Base-by-base conservation (phyloP, 768 basidiomycete species). In the Pleurotus tuoliensis region DNA sequence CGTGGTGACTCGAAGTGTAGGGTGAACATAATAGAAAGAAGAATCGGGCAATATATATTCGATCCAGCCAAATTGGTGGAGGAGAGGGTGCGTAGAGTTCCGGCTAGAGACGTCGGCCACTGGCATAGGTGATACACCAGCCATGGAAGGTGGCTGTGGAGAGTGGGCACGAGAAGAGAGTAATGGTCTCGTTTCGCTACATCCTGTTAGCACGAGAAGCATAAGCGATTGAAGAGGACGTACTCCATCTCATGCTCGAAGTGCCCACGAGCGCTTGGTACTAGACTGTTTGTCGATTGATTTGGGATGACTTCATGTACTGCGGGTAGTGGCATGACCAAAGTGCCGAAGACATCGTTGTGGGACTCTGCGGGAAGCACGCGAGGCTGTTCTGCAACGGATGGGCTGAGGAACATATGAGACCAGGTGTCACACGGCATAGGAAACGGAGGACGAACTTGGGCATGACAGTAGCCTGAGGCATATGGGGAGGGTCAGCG, bases 21-120 rank as follows among this genome's bases (percentile, higher is more conserved):
- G 79, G 64, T 90, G 87, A 44, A 81, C 78, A 63, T 84, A 93
- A 70, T 93, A 93, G 37, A 80, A 72, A 3, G 79, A 71, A 8
- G 82, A 82, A 62, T 91, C 88, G 1, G 91, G 90, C n/a, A 93
- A 81, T 18, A 80, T 74, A 65, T 88, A 83, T 63, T 87, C 88
- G 47, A 81, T 74, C 90, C 90, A 92, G 3, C 91, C 91, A 16
- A 85, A 78, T 11, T 80, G 75, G 60, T 76, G 76, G 4, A 82
- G 71, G 3, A 71, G 69, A 15, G 71, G 73, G 62, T 67, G 48
- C 64, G 60, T 50, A 65, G 60, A 64, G 57, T 63, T 50, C 57
- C 61, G 63, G 30, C 57, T 56, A 40, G 58, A 57, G 18, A 60
- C 56, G 9, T 66, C 55, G 1, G 63, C 59, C 2, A 46, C 45